Evolutionary conservation across 2,329 filamentous ascomycete genomes (phyloP).

Genomic region (Ceratocystis cubensis): DNA sequence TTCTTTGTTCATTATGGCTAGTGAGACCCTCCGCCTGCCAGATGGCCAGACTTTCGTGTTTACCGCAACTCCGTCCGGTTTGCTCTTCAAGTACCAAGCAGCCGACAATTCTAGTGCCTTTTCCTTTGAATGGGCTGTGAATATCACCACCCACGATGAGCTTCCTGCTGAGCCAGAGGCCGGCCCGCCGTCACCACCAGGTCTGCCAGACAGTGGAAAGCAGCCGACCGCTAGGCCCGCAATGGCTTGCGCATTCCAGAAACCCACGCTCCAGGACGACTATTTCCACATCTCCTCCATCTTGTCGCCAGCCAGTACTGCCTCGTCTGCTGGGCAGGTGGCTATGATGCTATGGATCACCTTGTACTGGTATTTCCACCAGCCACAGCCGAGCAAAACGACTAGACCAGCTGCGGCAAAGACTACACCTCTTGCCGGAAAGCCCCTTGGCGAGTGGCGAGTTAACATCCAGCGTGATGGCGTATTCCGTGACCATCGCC

Average conservation of each 20-base stretch:
- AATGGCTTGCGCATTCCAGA: constrained; percentile 39
- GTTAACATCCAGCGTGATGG: constrained; percentile 76
- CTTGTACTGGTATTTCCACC: constrained; percentile 95
- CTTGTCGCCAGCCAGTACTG: constrained; percentile 64
- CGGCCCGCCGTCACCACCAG: not conserved
- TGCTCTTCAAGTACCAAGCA: constrained; percentile 78
- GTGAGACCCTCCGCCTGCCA: constrained; percentile 54
- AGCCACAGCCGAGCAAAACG: constrained; percentile 55
- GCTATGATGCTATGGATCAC: constrained; percentile 96
- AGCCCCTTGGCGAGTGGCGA: constrained; percentile 73
- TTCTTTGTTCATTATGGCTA: not conserved
- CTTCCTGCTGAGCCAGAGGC: not conserved
- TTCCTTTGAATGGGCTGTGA: constrained; percentile 80
- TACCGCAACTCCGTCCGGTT: constrained; percentile 76
- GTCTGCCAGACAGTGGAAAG: not conserved
- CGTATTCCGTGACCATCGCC: constrained; percentile 69
- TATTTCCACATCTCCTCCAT: constrained; percentile 85
- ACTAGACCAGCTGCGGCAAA: constrained; percentile 48
- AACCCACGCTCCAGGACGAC: constrained; percentile 66
- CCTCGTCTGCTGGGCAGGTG: constrained; percentile 78
- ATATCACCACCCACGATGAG: constrained; percentile 56
- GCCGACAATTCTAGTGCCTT: constrained; percentile 57
- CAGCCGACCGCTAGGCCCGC: not conserved
- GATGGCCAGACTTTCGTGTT: constrained; percentile 78
- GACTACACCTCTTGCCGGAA: constrained; percentile 53